Base-by-base conservation (phyloP, 345 rosid genomes). In the Lepidium didymum region DNA sequence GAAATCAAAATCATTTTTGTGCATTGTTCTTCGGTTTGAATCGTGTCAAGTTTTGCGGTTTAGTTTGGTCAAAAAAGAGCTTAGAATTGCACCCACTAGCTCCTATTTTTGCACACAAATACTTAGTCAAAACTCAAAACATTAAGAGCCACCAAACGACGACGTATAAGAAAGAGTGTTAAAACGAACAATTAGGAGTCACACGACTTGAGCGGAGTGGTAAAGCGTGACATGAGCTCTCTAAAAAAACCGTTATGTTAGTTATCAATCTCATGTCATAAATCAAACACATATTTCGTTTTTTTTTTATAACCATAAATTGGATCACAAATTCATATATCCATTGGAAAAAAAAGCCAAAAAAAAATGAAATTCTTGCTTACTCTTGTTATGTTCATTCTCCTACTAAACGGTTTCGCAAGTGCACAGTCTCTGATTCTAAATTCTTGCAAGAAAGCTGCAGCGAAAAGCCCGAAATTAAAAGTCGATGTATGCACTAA, bases 391-490 rank as follows among this genome's bases (percentile, higher is more conserved):
- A 51, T 69, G 54, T 59, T 68, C 35, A 10, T 61, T 10, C 40
- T 62, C 2, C 46, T 73, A 34, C 14, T n/a, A 5, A 31, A 33
- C 47, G 62, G 55, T 5, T 25, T 25, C 1, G 55, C 54, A 62
- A 41, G 64, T 60, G 55, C 75, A 4, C 54, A 68, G 43, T 2
- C 68, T 64, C 36, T 73, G 8, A 45, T 75, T 47, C 57, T 14
- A 3, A 40, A 66, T 1, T 62, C 77, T 49, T 83, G 87, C 69
- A 5, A 43, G 7, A 61, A 72, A 58, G 87, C 87, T 8, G 73
- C 83, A n/a, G 62, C 45, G 0, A 42, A 9, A 8, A 69, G 62
- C 52, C 79, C 78, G 2, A 69, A 63, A 4, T 27, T 83, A 14
- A 73, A 53, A 9, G 59, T 36, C 2, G 62, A 71, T 12, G 67